phyloP scores from a whole-genome alignment of 345 rosid genomes.

The Linum lewisii region DNA sequence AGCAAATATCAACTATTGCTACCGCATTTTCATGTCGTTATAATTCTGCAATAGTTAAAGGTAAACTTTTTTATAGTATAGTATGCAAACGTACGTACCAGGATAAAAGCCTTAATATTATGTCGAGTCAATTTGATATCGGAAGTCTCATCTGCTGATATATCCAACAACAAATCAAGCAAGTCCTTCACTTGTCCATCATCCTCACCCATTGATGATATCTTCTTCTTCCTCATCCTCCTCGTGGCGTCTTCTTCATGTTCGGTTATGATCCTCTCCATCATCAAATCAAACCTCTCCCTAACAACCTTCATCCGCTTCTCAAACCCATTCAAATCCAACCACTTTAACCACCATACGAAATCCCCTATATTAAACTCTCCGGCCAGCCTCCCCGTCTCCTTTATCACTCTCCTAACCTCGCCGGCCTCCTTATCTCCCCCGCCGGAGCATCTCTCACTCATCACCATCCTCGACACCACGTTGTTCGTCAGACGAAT shows the following conservation, averaged over 20 bases:
- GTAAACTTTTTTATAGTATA: no score
- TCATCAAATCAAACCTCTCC: background rate
- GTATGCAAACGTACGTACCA: no score
- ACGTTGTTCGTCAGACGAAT: background rate
- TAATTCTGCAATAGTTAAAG: no score
- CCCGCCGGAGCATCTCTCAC: background rate
- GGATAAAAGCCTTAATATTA: background rate
- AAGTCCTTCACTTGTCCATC: background rate
- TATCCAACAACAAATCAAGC: background rate
- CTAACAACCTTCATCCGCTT: background rate
- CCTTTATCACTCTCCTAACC: background rate
- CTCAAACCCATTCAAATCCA: background rate
- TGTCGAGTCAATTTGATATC: background rate
- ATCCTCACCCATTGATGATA: background rate
- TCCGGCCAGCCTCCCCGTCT: background rate
- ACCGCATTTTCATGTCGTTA: no score
- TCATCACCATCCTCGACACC: background rate
- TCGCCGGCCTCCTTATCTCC: background rate
- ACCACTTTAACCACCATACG: background rate
- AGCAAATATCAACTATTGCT: no score
- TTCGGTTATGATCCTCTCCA: background rate
- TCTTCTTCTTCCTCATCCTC: background rate
- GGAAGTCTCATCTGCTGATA: background rate
- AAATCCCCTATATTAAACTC: background rate
- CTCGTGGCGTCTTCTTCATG: background rate